Evolutionary conservation across 1,139 yeast species (phyloP), one percentile per base, ranked within the genome.

Genomic region (Magnusiomyces ingens): DNA sequence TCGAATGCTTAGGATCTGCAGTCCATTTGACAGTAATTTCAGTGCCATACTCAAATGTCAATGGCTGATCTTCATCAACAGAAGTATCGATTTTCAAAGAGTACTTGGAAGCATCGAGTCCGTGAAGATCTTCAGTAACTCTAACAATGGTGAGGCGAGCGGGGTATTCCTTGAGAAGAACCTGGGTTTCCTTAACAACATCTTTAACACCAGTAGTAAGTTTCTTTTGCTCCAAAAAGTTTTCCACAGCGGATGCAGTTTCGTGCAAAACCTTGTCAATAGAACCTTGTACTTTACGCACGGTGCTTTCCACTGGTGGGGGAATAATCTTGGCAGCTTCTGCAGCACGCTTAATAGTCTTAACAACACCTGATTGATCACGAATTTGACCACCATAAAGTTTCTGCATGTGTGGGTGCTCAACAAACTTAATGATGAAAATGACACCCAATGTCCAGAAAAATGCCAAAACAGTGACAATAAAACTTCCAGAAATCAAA

Each of bases 351-450:
- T 53, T 77, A 59, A 81, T 72, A 1, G 90, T 84, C 65, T 84
- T 84, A 50, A 85, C 78, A 12, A 85, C 84, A 13, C 86, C 86
- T 4, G 84, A 79, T 48, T 68, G 72, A 38, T 67, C 62, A 29
- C 72, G 57, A 45, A 73, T 60, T 55, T 75, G 77, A 59, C 81
- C 82, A 22, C 95, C 95, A 63, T 87, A 87, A 3, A 88, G 75
- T 65, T 81, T 83, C 56, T 83, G 77, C 89, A 87, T 85, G 65
- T 87, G 95, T 29, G 85, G 80, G 62, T 82, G 84, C 65, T 87
- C 96, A 56, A 87, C 84, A 64, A 84, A 84, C 61, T 82, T 81
- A 57, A 86, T 82, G 61, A 89, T 75, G 29, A 82, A 68, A 59
- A 87, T 79, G 62, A 83, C 84, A 59, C 83, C 82, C 15, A 75